phyloP scores from a whole-genome alignment of 225 moss, liverwort and hornwort species.

The Thuidium tamariscinum region DNA sequence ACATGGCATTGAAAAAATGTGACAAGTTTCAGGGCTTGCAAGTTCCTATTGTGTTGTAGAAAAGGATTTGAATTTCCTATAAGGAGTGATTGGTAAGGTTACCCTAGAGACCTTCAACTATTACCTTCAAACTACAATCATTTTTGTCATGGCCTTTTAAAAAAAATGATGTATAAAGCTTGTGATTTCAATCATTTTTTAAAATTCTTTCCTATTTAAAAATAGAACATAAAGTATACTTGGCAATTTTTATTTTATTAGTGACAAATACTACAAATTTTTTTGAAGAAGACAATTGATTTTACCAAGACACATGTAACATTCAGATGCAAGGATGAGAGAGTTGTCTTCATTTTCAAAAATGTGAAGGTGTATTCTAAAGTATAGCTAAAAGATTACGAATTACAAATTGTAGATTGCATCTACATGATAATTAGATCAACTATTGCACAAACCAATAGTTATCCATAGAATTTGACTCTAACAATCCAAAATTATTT shows the following conservation, averaged over 20 bases:
- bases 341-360: not conserved
- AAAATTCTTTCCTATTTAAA: not conserved
- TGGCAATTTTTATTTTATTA: not conserved
- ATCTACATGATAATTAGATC: not conserved
- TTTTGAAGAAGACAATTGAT: not conserved
- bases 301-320: not conserved
- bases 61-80: too few relatives aligned
- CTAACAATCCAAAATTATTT: not conserved
- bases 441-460: not conserved
- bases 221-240: not conserved
- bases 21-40: too few relatives aligned
- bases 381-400: not conserved
- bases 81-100: too few relatives aligned
- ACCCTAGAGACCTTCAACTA: not conserved
- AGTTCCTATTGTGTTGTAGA: too few relatives aligned
- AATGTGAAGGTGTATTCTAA: not conserved
- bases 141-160: not conserved
- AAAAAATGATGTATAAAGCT: not conserved
- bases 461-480: not conserved
- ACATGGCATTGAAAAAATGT: too few relatives aligned
- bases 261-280: not conserved
- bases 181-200: not conserved
- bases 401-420: not conserved
- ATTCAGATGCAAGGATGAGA: not conserved
- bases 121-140: not conserved